Base-by-base conservation (phyloP, 1,139 yeast species). In the Suhomyces yuchorum region DNA sequence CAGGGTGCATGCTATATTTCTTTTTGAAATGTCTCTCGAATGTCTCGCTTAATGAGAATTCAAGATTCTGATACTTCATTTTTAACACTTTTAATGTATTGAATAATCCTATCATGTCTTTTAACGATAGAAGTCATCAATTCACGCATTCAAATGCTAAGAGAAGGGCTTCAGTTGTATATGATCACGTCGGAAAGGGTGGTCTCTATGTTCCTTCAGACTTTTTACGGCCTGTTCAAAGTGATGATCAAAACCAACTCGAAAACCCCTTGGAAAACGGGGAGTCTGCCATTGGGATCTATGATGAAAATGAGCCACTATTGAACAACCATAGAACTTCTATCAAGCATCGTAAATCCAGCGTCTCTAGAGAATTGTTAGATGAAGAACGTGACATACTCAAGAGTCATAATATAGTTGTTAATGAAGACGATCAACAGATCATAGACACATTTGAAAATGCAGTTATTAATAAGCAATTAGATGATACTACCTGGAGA, bases 151-250 rank as follows among this genome's bases (percentile, higher is more conserved):
- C 82, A 12, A 78, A 73, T 39, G 63, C 74, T 3, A 70, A 76
- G 54, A 66, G 84, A 55, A 64, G 84, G 49, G 82, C 81, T 3
- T 79, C 84, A 2, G 67, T 78, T 0, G 79, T 79, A 0, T 78
- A 71, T 48, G 84, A 83, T 1, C 77, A 83, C 3, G 65, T 74
- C 2, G 83, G 84, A 7, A 74, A 81, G 54, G 76, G 79, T 8
- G 84, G 84, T 0, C 63, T 81, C 8, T 80, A 67, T 46, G 60
- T 77, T 20, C 84, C 85, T 0, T 68, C 73, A 22, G 85, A 81
- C 60, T 80, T 80, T 55, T 66, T 65, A 22, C 44, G 41, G 14
- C 51, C 50, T 6, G 56, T 52, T 20, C 40, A 32, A 5, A 56
- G 50, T 30, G 51, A 46, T 12, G 58, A 50, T 20, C 54, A 47